Conservation (phyloP, 805 yeast species). For the Spathaspora boniae region DNA sequence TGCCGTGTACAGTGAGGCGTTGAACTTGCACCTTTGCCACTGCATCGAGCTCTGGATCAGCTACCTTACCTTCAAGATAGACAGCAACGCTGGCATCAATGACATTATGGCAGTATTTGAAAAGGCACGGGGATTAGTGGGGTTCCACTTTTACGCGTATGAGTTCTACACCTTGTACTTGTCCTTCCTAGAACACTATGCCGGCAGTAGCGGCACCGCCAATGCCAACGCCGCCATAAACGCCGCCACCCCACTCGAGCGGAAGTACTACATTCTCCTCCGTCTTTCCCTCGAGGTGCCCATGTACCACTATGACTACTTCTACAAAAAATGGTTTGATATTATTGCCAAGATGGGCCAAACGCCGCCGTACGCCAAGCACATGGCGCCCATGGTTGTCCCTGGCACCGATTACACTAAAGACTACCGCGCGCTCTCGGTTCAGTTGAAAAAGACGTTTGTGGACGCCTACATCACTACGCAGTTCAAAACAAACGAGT, state of each 20-base stretch:
- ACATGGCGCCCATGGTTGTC: conserved; percentile 8
- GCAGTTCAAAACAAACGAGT: conserved; percentile 49
- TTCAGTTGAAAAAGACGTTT: conserved; percentile 43
- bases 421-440: conserved; percentile 25
- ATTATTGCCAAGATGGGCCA: conserved; percentile 7
- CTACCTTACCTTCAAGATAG: conserved; percentile 41
- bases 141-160: conserved; percentile 48
- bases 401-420: conserved; percentile 17
- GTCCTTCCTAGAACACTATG: conserved; percentile 33
- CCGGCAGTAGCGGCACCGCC: conserved; percentile 20
- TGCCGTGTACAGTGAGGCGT: conserved; percentile 34
- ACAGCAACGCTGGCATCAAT: conserved; percentile 23
- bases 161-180: conserved; percentile 52
- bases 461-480: conserved; percentile 54
- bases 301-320: conserved; percentile 47
- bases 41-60: conserved; percentile 51
- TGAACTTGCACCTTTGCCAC: conserved; percentile 37
- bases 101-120: conserved; percentile 40
- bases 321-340: conserved; percentile 36
- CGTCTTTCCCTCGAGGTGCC: conserved; percentile 55
- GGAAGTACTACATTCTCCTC: conserved; percentile 40
- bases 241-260: too few relatives aligned
- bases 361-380: conserved; percentile 10
- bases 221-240: too few relatives aligned
- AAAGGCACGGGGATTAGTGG: conserved; percentile 45